These are phyloP conservation scores for Candida silvicultrix DNA, from an alignment of 805 yeast species.

Conservation along the genomic window DNA sequence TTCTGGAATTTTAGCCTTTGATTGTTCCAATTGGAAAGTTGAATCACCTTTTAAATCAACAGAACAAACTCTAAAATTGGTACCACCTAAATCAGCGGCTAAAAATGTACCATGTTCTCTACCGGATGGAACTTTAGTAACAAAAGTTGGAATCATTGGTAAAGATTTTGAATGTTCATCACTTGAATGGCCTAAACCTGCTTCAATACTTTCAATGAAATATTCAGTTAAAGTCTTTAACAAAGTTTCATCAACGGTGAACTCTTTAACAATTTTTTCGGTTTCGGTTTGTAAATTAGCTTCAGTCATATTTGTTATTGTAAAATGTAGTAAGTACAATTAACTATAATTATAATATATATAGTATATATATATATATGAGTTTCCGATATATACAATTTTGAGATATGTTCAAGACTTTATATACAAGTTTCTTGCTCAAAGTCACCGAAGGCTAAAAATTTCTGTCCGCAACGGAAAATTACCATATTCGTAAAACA, in stretches of 20 bases:
- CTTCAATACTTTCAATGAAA: slow-evolving; percentile 55
- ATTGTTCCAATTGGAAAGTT: slow-evolving; percentile 70
- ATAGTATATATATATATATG: too few species aligned
- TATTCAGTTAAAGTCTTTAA: slow-evolving; percentile 30
- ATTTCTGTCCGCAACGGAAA: background rate
- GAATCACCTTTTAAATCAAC: slow-evolving; percentile 71
- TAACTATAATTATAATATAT: too few species aligned
- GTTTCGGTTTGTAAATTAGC: slow-evolving; percentile 7
- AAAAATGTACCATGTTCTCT: slow-evolving; percentile 73
- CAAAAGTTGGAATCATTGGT: slow-evolving; percentile 93
- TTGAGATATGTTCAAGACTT: background rate
- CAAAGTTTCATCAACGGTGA: slow-evolving; percentile 11
- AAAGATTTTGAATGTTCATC: slow-evolving; percentile 38
- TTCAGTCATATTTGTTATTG: background rate
- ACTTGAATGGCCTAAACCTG: slow-evolving; percentile 44
- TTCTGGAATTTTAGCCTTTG: slow-evolving; percentile 72
- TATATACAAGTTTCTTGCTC: background rate
- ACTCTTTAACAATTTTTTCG: slow-evolving; percentile 14
- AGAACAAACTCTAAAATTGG: slow-evolving; percentile 92
- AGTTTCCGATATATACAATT: too few species aligned
- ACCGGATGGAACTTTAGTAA: slow-evolving; percentile 81
- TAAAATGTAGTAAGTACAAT: too few species aligned
- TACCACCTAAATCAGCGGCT: slow-evolving; percentile 96
- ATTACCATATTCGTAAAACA: too few species aligned
- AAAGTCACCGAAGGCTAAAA: too few species aligned